phyloP scores from a whole-genome alignment of 2,329 filamentous ascomycete species.

The Cyphellophora attinorum region DNA sequence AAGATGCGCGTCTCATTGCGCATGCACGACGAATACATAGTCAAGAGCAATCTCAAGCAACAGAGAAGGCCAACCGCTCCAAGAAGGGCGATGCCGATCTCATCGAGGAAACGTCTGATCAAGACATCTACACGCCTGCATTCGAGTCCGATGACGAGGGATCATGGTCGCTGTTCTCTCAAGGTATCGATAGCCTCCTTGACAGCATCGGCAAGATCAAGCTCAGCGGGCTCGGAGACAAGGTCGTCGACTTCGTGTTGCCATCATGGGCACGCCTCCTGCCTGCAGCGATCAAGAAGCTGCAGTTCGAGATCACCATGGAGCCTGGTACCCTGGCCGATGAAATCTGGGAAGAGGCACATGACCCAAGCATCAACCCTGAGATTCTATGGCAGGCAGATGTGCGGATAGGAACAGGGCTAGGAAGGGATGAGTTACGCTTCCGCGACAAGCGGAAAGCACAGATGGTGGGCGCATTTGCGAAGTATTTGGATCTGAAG shows the following conservation, averaged over 20 bases:
- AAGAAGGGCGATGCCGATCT: slow-evolving; percentile 10
- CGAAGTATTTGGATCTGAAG: slow-evolving; percentile 68
- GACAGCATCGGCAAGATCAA: slow-evolving; percentile 30
- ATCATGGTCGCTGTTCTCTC: slow-evolving; percentile 42
- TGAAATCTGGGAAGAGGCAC: slow-evolving; percentile 87
- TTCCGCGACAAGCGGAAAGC: slow-evolving; percentile 62
- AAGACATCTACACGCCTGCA: slow-evolving; percentile 10
- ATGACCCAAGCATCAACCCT: slow-evolving; percentile 72
- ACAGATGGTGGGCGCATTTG: slow-evolving; percentile 63
- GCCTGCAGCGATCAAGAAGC: slow-evolving; percentile 67
- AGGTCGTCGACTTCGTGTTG: slow-evolving; percentile 60
- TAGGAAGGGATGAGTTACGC: slow-evolving; percentile 73
- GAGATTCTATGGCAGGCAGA: slow-evolving; percentile 75
- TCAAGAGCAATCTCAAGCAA: slow-evolving; percentile 6
- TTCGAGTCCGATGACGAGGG: slow-evolving; percentile 23
- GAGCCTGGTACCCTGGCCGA: slow-evolving; percentile 79
- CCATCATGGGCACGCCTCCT: slow-evolving; percentile 74
- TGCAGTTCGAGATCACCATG: slow-evolving; percentile 81
- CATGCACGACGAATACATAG: slow-evolving; percentile 9
- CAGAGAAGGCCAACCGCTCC: slow-evolving; percentile 5
- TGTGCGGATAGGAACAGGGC: slow-evolving; percentile 69
- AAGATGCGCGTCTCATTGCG: slow-evolving; percentile 8
- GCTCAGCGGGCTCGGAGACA: slow-evolving; percentile 37
- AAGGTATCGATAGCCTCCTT: slow-evolving; percentile 30
- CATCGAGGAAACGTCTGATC: slow-evolving; percentile 9